Conservation (phyloP, 352 stramenopile genomes). For the Globisporangium rhizosaccharum region DNA sequence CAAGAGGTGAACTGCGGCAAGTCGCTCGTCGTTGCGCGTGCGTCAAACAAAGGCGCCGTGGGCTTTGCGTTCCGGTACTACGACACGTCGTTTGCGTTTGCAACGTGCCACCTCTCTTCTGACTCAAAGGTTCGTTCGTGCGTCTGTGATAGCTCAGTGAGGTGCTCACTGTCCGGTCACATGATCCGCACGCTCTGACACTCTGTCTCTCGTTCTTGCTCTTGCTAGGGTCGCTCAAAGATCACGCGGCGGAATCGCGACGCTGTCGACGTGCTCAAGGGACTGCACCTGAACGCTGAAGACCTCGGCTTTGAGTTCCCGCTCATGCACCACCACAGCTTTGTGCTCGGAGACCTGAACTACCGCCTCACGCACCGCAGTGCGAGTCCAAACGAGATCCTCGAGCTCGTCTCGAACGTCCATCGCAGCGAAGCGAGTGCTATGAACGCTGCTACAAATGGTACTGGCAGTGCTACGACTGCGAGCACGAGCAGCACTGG, state of each 20-base stretch:
- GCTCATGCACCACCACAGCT: slow-evolving; percentile 82
- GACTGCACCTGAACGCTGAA: slow-evolving; percentile 74
- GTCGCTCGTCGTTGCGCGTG: slow-evolving; percentile 66
- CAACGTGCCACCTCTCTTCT: slow-evolving; percentile 85
- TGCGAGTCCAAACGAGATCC: slow-evolving; percentile 44
- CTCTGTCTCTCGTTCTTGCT: background rate
- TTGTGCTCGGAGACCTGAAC: slow-evolving; percentile 89
- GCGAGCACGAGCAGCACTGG: slow-evolving; percentile 3
- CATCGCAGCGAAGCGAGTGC: slow-evolving; percentile 23
- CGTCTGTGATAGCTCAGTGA: background rate
- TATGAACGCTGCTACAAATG: background rate
- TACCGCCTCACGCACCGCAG: slow-evolving; percentile 72
- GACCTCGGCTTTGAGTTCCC: slow-evolving; percentile 85
- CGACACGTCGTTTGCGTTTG: slow-evolving; percentile 83
- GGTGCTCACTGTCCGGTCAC: background rate
- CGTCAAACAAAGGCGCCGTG: slow-evolving; percentile 89
- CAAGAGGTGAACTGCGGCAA: slow-evolving; percentile 75
- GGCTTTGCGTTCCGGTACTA: slow-evolving; percentile 85
- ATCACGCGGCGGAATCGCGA: slow-evolving; percentile 72
- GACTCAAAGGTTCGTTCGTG: slow-evolving; percentile 53
- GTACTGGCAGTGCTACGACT: background rate
- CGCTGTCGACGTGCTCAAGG: slow-evolving; percentile 62
- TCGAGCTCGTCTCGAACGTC: slow-evolving; percentile 56
- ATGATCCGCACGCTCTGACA: background rate
- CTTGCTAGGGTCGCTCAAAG: slow-evolving; percentile 55